Conservation (phyloP, 805 yeast species). For the Yamadazyma sp. region DNA sequence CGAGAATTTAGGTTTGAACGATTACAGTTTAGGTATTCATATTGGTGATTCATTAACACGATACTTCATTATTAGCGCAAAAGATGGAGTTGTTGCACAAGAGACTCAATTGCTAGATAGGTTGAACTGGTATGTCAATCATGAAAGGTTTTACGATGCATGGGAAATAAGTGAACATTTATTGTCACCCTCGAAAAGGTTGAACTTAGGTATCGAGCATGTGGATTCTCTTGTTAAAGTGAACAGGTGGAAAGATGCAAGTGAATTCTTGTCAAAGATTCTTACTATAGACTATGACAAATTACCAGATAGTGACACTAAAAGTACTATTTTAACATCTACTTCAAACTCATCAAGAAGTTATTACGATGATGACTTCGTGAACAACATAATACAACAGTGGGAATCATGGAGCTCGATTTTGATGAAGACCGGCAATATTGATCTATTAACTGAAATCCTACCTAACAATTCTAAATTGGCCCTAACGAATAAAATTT, state of each 20-base stretch:
- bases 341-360: conserved; percentile 15
- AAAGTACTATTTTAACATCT: conserved; percentile 27
- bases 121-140: conserved; percentile 66
- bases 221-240: conserved; percentile 40
- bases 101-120: conserved; percentile 70
- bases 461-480: conserved; percentile 52
- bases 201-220: conserved; percentile 59
- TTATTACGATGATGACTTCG: conserved; percentile 14
- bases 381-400: conserved; percentile 27
- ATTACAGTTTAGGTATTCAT: conserved; percentile 64
- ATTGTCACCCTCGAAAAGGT: conserved; percentile 46
- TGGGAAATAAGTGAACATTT: conserved; percentile 73
- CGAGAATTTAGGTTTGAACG: conserved; percentile 69
- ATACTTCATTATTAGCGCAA: conserved; percentile 73
- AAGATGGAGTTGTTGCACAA: conserved; percentile 75
- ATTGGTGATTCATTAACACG: conserved; percentile 37
- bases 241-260: conserved; percentile 56
- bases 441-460: conserved; percentile 43
- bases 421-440: conserved; percentile 48
- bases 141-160: conserved; percentile 57
- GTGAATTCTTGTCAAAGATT: conserved; percentile 38
- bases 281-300: conserved; percentile 19
- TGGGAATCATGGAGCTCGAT: conserved; percentile 68
- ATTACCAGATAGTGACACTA: conserved; percentile 27
- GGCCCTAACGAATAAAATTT: conserved; percentile 25